phyloP scores from a whole-genome alignment of 495 filamentous ascomycete genomes.

The Xylaria telfairii region DNA sequence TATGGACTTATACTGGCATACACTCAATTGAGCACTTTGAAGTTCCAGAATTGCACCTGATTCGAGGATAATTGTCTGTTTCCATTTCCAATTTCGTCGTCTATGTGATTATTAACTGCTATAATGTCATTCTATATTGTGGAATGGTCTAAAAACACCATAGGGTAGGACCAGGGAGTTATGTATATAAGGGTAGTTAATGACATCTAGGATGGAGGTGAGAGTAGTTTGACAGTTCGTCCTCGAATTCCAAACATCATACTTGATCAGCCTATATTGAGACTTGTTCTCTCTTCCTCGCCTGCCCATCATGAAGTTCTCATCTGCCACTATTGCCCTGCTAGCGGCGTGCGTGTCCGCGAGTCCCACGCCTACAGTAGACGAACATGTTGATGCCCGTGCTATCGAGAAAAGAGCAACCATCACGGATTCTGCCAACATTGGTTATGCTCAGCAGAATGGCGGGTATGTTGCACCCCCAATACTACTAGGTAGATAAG shows the following conservation, averaged over 20 bases:
- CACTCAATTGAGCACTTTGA: not conserved
- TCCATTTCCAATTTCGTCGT: not conserved
- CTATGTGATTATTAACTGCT: not conserved
- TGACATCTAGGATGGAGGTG: not conserved
- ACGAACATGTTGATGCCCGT: conserved; percentile 59
- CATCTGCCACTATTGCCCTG: conserved; percentile 26
- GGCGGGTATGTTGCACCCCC: conserved; percentile 23
- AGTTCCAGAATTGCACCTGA: not conserved
- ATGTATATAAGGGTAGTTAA: conserved; percentile 16
- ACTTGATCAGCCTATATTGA: not conserved
- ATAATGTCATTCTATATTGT: not conserved
- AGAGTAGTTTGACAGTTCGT: not conserved
- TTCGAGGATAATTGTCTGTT: conserved; percentile 26
- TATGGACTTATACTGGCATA: not conserved
- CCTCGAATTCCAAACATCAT: not conserved
- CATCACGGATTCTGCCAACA: conserved; percentile 38
- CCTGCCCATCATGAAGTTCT: conserved; percentile 33
- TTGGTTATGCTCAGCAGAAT: conserved; percentile 39
- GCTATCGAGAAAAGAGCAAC: conserved; percentile 52
- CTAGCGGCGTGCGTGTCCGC: conserved; percentile 33
- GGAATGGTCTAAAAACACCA: not conserved
- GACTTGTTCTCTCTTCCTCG: not conserved
- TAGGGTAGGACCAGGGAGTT: not conserved
- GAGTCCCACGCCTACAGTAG: conserved; percentile 44
- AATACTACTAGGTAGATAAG: not conserved